Evolutionary conservation across 1,284 basidiomycete genomes (phyloP), one percentile per base, ranked within the genome.

Genomic region (Austropuccinia psidii): DNA sequence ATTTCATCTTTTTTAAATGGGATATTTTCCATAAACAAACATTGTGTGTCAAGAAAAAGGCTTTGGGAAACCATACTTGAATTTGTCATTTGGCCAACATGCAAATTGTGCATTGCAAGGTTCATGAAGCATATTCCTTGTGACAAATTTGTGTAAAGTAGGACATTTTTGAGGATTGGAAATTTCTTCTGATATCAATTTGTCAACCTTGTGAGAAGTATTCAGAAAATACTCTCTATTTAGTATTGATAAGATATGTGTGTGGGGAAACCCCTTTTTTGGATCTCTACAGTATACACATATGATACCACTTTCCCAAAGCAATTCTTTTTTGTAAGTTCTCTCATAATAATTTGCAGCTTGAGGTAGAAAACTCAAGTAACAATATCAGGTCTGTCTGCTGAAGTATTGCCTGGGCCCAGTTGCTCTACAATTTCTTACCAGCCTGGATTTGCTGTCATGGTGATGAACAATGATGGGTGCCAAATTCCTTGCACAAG

Each of bases 381-480:
- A 1, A 85, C 81, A 47, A 86, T 75, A 47, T 86, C 84, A 35
- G 84, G 85, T 0, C 82, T 74, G 72, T 86, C 84, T 41, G 78
- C 75, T 21, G 80, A 74, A 6, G 77, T 78, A 69, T 85, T 83
- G 0, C 82, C 81, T 19, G 80, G 80, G 0, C 83, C 74, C 0
- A 86, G 79, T 33, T 82, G 82, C 0, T 78, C 43, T 2, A 60
- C 41, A 9, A 86, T 84, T 62, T 86, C 84, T 0, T 76, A 75
- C 84, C 84, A 85, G 0, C 78, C 74, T 0, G 82, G 83, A 79
- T 85, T 85, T 4, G 81, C 79, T 6, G 84, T 85, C 74, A 84
- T 80, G 0, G 84, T 86, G 2, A 85, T 77, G 75, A 85, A 85
- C 5, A 85, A 75, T 74, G 83, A 82, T 8, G 82, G 79, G 21